Conservation (phyloP, 2,329 filamentous ascomycete genomes). For the Colletotrichum incanum region DNA sequence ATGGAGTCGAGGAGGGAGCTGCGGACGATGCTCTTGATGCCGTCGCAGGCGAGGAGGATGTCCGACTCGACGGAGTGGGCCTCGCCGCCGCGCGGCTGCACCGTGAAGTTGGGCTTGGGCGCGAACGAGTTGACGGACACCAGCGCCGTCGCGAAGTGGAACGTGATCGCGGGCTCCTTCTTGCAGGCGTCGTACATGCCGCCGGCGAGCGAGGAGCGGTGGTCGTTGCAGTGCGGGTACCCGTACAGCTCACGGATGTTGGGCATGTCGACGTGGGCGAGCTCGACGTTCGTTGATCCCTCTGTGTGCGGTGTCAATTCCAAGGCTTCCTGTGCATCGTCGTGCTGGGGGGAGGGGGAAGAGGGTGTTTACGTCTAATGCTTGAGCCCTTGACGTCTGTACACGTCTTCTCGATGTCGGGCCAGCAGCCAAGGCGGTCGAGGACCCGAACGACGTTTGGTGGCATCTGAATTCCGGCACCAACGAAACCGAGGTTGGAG, state of each 20-base stretch:
- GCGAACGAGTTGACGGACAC: constrained; percentile 71
- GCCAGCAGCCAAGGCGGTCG: constrained; percentile 81
- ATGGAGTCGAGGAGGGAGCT: constrained; percentile 69
- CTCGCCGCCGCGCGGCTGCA: constrained; percentile 70
- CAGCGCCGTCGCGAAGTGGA: constrained; percentile 76
- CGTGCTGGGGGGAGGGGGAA: not conserved
- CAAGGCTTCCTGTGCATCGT: not conserved
- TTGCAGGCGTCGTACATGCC: constrained; percentile 81
- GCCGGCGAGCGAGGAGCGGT: constrained; percentile 80
- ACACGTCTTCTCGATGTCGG: constrained; percentile 78
- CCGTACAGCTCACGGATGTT: constrained; percentile 79
- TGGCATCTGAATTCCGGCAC: constrained; percentile 87
- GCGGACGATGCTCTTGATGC: constrained; percentile 68
- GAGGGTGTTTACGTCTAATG: constrained; percentile 72
- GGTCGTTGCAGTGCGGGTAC: constrained; percentile 86
- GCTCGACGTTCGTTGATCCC: constrained; percentile 77
- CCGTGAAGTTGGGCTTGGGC: constrained; percentile 72
- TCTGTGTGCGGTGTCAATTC: constrained; percentile 57
- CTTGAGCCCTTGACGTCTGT: constrained; percentile 80
- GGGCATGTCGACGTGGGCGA: constrained; percentile 78
- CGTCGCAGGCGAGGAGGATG: constrained; percentile 69
- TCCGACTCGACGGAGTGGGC: constrained; percentile 69
- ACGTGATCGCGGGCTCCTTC: constrained; percentile 73
- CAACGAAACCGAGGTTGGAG: constrained; percentile 83
- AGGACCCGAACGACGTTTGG: constrained; percentile 87